Base-by-base conservation (phyloP, 352 stramenopile species). In the Globisporangium megalacanthum region DNA sequence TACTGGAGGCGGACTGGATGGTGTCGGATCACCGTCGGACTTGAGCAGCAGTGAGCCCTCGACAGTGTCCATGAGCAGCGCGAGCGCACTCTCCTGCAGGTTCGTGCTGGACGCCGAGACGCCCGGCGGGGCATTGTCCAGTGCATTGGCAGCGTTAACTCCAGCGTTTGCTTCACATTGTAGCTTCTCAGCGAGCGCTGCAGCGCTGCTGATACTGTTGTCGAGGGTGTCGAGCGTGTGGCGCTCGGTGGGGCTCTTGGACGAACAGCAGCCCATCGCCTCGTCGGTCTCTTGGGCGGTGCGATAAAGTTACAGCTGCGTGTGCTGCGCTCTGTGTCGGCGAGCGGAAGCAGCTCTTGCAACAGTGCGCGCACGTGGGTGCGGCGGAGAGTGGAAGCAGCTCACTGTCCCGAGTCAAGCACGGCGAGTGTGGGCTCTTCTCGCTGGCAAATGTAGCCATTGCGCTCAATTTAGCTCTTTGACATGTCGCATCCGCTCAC, bases 191-290 rank as follows among this genome's bases (percentile, higher is more conserved):
- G 29, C 31, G 15, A 49, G 10, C 25, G 45, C 57, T 2, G 44
- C 36, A n/a, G n/a, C 14, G 47, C 47, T 15, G 11, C 20, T 37
- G 45, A 25, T 39, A 10, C 44, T 31, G 5, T 33, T 49, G 44
- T 52, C n/a, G 54, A 46, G 49, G 11, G 15, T 15, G 35, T 31
- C 36, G 20, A 10, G 29, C 37, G 13, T 17, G 31, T 53, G 0
- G 46, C 50, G 46, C 47, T 67, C 37, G 17, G 44, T 20, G 48
- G 35, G 22, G 61, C 42, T 42, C 65, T 83, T 89, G 25, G 79
- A 89, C 50, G 77, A 65, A 55, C 73, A 89, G 64, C 77, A 89
- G 13, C 77, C 77, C 77, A 89, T 89, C 19, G 7, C 31, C n/a
- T 56, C 11, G 47, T 36, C 8, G 5, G 22, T 6, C 14, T 14